These are phyloP conservation scores for Termitomyces sp. DNA, from an alignment of 768 basidiomycete species.

Conservation along the genomic window DNA sequence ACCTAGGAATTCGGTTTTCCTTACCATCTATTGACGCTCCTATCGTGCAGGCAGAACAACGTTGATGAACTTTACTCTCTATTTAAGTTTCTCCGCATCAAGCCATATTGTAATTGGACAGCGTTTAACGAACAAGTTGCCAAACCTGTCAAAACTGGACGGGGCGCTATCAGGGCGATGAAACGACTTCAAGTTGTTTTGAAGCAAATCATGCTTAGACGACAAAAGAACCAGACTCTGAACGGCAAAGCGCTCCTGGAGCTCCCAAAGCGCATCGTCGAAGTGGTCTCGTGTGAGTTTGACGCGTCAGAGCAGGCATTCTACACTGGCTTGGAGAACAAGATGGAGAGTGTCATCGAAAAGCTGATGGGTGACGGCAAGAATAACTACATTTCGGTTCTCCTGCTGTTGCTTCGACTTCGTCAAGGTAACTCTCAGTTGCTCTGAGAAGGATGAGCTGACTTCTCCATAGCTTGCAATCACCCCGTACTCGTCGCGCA, in stretches of 20 bases:
- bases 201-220: constrained; percentile 83
- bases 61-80: constrained; percentile 88
- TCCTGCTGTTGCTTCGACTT: constrained; percentile 71
- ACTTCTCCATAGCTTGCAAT: constrained; percentile 63
- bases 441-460: background rate
- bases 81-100: constrained; percentile 81
- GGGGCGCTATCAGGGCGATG: constrained; percentile 60
- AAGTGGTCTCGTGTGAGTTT: constrained; percentile 74
- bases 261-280: constrained; percentile 69
- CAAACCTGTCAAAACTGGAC: constrained; percentile 70
- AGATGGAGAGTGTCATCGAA: constrained; percentile 62
- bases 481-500: constrained; percentile 81
- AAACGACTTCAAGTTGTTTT: constrained; percentile 85
- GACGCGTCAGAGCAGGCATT: constrained; percentile 72
- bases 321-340: constrained; percentile 65
- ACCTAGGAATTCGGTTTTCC: background rate
- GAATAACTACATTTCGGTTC: constrained; percentile 63
- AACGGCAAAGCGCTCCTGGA: constrained; percentile 82
- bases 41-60: constrained; percentile 65
- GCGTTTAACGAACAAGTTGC: constrained; percentile 77
- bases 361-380: constrained; percentile 56
- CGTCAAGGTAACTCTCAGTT: constrained; percentile 65
- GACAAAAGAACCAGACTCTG: constrained; percentile 65
- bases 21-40: constrained; percentile 26
- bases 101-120: constrained; percentile 74